phyloP scores from a whole-genome alignment of 352 stramenopile species.

The Globisporangium ultimum region DNA sequence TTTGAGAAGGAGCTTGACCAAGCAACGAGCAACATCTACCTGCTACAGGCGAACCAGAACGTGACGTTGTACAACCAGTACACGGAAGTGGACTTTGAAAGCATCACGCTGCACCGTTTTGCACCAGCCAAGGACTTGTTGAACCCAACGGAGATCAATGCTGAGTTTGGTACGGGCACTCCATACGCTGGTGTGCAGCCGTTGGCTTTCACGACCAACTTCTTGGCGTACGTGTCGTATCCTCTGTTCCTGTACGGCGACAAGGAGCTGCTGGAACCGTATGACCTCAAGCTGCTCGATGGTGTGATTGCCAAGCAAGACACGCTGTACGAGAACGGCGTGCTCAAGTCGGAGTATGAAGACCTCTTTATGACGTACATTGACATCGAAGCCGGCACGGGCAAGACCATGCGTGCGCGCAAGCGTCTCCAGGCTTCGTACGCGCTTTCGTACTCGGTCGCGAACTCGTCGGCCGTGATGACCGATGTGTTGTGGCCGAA shows the following conservation, averaged over 20 bases:
- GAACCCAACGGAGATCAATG: constrained; percentile 14
- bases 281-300: constrained; percentile 52
- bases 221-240: constrained; percentile 58
- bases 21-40: constrained; percentile 39
- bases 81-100: constrained; percentile 37
- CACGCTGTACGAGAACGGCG: constrained; percentile 37
- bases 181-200: constrained; percentile 53
- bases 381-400: constrained; percentile 65
- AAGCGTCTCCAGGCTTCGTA: constrained; percentile 72
- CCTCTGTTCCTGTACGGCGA: constrained; percentile 61
- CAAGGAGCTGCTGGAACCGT: constrained; percentile 30
- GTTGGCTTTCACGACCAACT: constrained; percentile 45
- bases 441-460: constrained; percentile 34
- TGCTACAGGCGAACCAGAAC: constrained; percentile 57
- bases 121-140: constrained; percentile 34
- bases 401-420: constrained; percentile 60
- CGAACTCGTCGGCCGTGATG: constrained; percentile 41
- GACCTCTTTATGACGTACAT: constrained; percentile 53
- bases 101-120: constrained; percentile 56
- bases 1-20: constrained; percentile 41
- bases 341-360: constrained; percentile 48
- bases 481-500: constrained; percentile 56
- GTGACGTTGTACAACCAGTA: constrained; percentile 47
- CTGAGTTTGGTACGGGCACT: constrained; percentile 34
- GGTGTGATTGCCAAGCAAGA: constrained; percentile 33